Evolutionary conservation across 371 early-diverging fungal genomes (phyloP).

Genomic region (Mortierella sp.): DNA sequence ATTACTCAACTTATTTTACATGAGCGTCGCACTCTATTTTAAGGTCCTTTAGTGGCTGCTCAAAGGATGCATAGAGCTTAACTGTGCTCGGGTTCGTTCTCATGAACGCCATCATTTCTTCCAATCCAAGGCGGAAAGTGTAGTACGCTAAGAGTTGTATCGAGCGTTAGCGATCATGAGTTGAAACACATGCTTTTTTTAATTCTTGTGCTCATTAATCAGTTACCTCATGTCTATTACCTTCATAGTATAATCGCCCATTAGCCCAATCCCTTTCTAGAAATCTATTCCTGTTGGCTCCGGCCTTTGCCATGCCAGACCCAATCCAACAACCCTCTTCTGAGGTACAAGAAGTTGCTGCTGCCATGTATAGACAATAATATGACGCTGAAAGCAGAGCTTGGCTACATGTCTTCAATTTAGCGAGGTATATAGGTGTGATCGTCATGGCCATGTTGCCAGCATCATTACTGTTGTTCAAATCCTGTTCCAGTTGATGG

Average conservation of each 20-base stretch:
- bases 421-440: constrained; percentile 11
- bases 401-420: constrained; percentile 14
- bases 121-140: constrained; percentile 22
- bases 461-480: not conserved
- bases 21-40: constrained; percentile 16
- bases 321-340: constrained; percentile 35
- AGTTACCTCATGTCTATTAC: not conserved
- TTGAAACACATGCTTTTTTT: not conserved
- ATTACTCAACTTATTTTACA: constrained; percentile 1
- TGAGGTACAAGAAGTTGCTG: constrained; percentile 10
- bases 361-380: constrained; percentile 19
- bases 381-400: constrained; percentile 22
- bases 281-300: constrained; percentile 8
- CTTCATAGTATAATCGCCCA: constrained; percentile 29
- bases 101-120: constrained; percentile 24
- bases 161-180: not conserved
- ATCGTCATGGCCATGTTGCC: not conserved
- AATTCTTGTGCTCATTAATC: not conserved
- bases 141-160: constrained; percentile 18
- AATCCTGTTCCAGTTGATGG: constrained; percentile 11
- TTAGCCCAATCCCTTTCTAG: constrained; percentile 29
- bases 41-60: constrained; percentile 23
- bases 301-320: constrained; percentile 3
- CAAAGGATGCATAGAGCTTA: constrained; percentile 7
- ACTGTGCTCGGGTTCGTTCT: constrained; percentile 11